Base-by-base conservation (phyloP, 1,139 yeast species). In the Protomyces inouyei region DNA sequence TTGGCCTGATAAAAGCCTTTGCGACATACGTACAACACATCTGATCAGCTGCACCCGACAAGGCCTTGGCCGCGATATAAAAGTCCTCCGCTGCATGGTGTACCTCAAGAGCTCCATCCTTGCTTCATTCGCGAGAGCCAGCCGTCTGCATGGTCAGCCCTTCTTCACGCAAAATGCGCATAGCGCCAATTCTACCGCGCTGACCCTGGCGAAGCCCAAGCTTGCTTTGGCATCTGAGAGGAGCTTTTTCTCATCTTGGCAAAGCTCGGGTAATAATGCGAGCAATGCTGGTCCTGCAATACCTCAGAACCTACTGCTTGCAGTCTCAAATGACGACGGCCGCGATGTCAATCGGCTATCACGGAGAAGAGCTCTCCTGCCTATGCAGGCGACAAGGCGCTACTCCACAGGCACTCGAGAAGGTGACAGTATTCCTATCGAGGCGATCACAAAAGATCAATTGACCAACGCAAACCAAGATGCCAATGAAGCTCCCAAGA, bases 121-220 rank as follows among this genome's bases (percentile, higher is more conserved):
- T 14, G 25, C 56, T 21, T 55, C 53, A 23, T 23, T 59, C 14
- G 55, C 55, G 43, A 56, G 63, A 18, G 63, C 63, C 21, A 21
- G 56, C 10, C 52, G 53, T 12, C 57, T 38, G 43, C 63, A 59
- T 43, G 48, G 48, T 18, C 21, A n/a, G 10, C 52, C 63, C 2
- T 59, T 59, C 57, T 52, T 59, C 53, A 45, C 63, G 10, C 63
- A 59, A 40, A 59, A 59, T 40, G 52, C 54, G n/a, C 40, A 52
- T 28, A 52, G 63, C 10, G 55, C 57, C n/a, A 59, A 59, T n/a
- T 18, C 63, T 14, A 59, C 57, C 2, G 63, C 57, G 16, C 52
- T 59, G 12, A 23, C 63, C 18, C 55, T 53, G 9, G 63, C 52
- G 14, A 52, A 59, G 57, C 63, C 63, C 25, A 59, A 59, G 21